A percentile compares a stretch with the other conserved stretches of the same genome.
These are phyloP conservation scores for Serendipita indica DNA, from an alignment of 768 basidiomycete species.

Conservation along the genomic window DNA sequence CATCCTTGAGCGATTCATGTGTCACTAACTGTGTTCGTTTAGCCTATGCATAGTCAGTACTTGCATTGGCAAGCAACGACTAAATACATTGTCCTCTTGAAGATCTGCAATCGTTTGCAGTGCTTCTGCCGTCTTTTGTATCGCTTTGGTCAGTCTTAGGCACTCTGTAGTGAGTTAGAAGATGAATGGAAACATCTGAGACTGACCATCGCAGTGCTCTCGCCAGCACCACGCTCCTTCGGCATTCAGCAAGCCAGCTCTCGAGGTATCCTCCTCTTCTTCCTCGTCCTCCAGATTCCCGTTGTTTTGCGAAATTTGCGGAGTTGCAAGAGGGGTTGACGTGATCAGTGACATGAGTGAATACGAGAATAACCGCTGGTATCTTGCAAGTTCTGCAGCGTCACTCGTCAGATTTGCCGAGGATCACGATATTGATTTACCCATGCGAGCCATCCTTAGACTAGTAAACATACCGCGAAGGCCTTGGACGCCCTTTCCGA, in stretches of 20 bases:
- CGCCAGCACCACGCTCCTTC: slow-evolving; percentile 83
- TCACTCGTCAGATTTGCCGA: neutral
- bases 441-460: slow-evolving; percentile 51
- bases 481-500: slow-evolving; percentile 53
- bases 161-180: slow-evolving; percentile 35
- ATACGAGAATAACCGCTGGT: slow-evolving; percentile 58
- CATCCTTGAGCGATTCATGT: slow-evolving; percentile 59
- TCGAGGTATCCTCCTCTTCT: slow-evolving; percentile 27
- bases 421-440: slow-evolving; percentile 24
- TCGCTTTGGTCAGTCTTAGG: slow-evolving; percentile 58
- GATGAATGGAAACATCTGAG: neutral
- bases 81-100: slow-evolving; percentile 55
- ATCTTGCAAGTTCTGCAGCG: slow-evolving; percentile 58
- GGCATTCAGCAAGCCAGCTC: slow-evolving; percentile 40
- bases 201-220: slow-evolving; percentile 52
- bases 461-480: slow-evolving; percentile 47
- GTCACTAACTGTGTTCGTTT: slow-evolving; percentile 54
- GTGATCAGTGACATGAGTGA: slow-evolving; percentile 63
- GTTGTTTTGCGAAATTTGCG: slow-evolving; percentile 26
- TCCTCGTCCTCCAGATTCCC: slow-evolving; percentile 34
- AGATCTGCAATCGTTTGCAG: slow-evolving; percentile 62
- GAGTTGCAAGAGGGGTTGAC: slow-evolving; percentile 38
- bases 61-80: neutral
- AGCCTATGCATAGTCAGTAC: slow-evolving; percentile 34
- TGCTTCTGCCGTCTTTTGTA: slow-evolving; percentile 61